Conservation (phyloP, 192 early-diverging fungal species). For the Anaeromyces robustus region DNA sequence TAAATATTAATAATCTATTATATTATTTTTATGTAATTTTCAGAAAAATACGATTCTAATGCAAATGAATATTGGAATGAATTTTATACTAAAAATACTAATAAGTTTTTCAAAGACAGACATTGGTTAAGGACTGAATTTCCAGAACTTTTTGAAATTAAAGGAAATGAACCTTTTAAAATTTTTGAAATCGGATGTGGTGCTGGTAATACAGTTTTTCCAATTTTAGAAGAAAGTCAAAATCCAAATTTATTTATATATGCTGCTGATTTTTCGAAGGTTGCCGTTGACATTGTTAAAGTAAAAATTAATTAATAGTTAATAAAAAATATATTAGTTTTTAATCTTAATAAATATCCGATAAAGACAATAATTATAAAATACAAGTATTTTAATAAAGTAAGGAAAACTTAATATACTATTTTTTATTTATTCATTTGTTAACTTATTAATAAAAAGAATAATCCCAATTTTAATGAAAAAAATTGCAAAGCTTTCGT, state of each 20-base stretch:
- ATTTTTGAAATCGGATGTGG: constrained; percentile 96
- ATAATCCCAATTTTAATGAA: constrained; percentile 40
- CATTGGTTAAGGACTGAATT: constrained; percentile 26
- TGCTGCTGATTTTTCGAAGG: constrained; percentile 79
- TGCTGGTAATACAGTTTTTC: constrained; percentile 91
- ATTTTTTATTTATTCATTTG: too few relatives aligned
- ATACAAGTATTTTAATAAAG: too few relatives aligned
- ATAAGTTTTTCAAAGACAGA: constrained; percentile 48
- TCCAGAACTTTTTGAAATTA: constrained; percentile 1
- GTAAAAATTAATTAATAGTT: too few relatives aligned
- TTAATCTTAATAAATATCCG: too few relatives aligned
- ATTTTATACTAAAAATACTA: constrained; percentile 35
- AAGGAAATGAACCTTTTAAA: constrained; percentile 15
- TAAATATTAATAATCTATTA: too few relatives aligned
- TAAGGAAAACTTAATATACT: too few relatives aligned
- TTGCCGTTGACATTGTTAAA: constrained; percentile 87
- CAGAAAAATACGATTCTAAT: constrained; percentile 31
- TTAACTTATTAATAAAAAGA: constrained; percentile 12
- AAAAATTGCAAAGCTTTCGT: constrained; percentile 74
- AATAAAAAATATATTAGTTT: too few relatives aligned
- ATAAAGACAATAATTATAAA: too few relatives aligned
- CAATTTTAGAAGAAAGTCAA: constrained; percentile 55
- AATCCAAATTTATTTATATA: constrained; percentile 68
- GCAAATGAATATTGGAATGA: constrained; percentile 37
- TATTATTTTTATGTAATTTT: too few relatives aligned